phyloP scores from a whole-genome alignment of 2,329 filamentous ascomycete species.

The Penicillium nordicum region DNA sequence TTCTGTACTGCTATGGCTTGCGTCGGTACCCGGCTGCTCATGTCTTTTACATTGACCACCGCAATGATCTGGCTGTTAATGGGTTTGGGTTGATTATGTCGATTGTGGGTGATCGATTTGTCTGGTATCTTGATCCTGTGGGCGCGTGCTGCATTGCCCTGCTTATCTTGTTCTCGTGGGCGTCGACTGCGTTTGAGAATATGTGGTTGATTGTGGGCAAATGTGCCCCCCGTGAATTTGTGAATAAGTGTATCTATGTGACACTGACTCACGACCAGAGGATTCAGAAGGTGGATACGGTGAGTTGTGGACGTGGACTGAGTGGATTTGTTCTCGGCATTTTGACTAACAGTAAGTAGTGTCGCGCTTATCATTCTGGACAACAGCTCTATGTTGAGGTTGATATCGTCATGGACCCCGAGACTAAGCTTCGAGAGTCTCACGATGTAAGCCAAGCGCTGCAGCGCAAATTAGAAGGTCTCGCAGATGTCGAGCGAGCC shows the following conservation, averaged over 20 bases:
- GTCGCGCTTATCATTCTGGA: constrained; percentile 9
- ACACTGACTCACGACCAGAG: constrained; percentile 10
- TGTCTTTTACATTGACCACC: constrained; percentile 11
- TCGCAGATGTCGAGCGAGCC: constrained; percentile 9
- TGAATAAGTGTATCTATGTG: constrained; percentile 13
- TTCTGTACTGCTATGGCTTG: constrained; percentile 6
- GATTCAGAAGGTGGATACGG: constrained; percentile 11
- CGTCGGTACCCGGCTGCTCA: constrained; percentile 11
- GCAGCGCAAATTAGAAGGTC: constrained; percentile 13
- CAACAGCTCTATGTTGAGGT: constrained; percentile 12
- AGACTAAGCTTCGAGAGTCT: constrained; percentile 11
- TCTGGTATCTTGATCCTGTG: constrained; percentile 11
- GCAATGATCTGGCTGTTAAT: constrained; percentile 12
- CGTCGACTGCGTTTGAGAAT: constrained; percentile 10
- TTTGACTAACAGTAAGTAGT: constrained; percentile 1
- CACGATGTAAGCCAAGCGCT: constrained; percentile 13
- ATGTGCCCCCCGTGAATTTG: constrained; percentile 8
- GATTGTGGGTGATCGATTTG: constrained; percentile 9
- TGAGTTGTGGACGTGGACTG: background rate
- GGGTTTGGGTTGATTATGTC: constrained; percentile 10
- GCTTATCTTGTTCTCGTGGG: constrained; percentile 11
- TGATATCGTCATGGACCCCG: constrained; percentile 13
- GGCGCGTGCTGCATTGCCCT: constrained; percentile 12
- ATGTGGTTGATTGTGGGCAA: constrained; percentile 13
- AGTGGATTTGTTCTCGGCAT: background rate